phyloP scores from a whole-genome alignment of 352 stramenopile species.

The Pythium plurisporium region DNA sequence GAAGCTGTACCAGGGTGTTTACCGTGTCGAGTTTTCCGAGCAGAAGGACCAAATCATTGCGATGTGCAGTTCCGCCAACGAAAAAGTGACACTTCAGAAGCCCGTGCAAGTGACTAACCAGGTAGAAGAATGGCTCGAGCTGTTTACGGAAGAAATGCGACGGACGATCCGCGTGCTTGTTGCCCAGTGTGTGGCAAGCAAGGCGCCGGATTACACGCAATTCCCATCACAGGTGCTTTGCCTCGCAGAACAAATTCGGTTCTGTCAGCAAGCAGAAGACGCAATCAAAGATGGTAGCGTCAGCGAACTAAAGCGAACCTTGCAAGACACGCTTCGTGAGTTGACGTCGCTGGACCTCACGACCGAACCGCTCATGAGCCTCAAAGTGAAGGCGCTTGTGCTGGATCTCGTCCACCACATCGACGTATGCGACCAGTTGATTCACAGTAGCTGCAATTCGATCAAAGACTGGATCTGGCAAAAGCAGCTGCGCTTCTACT shows the following conservation, averaged over 20 bases:
- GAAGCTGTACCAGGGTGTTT: conserved; percentile 95
- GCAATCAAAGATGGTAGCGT: conserved; percentile 79
- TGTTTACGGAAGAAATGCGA: conserved; percentile 90
- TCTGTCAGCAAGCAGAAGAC: conserved; percentile 82
- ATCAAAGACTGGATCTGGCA: conserved; percentile 78
- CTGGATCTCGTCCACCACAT: conserved; percentile 95
- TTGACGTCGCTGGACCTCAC: conserved; percentile 84
- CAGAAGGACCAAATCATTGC: conserved; percentile 79
- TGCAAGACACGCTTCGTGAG: conserved; percentile 63
- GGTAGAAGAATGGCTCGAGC: conserved; percentile 93
- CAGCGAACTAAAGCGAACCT: conserved; percentile 52
- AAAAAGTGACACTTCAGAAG: conserved; percentile 78
- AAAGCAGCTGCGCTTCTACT: conserved; percentile 86
- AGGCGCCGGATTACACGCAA: conserved; percentile 81
- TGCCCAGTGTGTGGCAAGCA: conserved; percentile 65
- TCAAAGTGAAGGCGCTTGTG: conserved; percentile 94
- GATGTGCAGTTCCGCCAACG: conserved; percentile 81
- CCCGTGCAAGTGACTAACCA: conserved; percentile 85
- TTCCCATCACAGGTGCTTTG: conserved; percentile 92
- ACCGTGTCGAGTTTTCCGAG: conserved; percentile 88
- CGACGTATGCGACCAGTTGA: conserved; percentile 91
- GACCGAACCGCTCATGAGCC: conserved; percentile 80
- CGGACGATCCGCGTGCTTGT: conserved; percentile 81
- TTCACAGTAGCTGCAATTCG: conserved; percentile 47
- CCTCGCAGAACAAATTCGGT: conserved; percentile 90